phyloP scores from a whole-genome alignment of 2,329 filamentous ascomycete genomes.

The Mycosphaerella sp. region DNA sequence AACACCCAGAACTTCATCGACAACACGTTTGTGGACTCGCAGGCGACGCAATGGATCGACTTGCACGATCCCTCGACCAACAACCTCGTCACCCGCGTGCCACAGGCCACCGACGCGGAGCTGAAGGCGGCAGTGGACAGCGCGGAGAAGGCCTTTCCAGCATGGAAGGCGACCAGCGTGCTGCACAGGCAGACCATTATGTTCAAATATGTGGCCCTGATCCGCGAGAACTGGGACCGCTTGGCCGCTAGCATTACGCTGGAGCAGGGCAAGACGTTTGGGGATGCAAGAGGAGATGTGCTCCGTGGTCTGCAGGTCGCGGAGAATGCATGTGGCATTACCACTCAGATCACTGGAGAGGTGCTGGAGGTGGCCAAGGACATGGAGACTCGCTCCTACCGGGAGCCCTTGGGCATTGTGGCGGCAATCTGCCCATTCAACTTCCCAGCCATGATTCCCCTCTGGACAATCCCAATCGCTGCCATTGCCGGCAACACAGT shows the following conservation, averaged over 20 bases:
- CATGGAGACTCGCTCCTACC: slow-evolving; percentile 81
- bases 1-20: slow-evolving; percentile 78
- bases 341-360: slow-evolving; percentile 76
- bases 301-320: slow-evolving; percentile 77
- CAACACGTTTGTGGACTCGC: slow-evolving; percentile 67
- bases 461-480: slow-evolving; percentile 85
- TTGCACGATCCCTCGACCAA: slow-evolving; percentile 79
- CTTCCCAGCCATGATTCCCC: slow-evolving; percentile 86
- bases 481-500: slow-evolving; percentile 79
- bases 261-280: slow-evolving; percentile 84
- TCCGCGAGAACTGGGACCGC: slow-evolving; percentile 78
- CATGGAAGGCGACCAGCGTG: slow-evolving; percentile 66
- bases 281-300: slow-evolving; percentile 75
- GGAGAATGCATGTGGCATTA: slow-evolving; percentile 73
- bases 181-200: slow-evolving; percentile 75
- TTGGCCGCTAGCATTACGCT: slow-evolving; percentile 78
- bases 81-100: slow-evolving; percentile 75
- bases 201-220: slow-evolving; percentile 76
- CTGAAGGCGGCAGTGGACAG: slow-evolving; percentile 68
- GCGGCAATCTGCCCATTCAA: slow-evolving; percentile 86
- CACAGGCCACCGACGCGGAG: slow-evolving; percentile 73
- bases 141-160: slow-evolving; percentile 67
- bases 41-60: slow-evolving; percentile 67
- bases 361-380: slow-evolving; percentile 80
- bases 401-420: slow-evolving; percentile 73